Base-by-base conservation (phyloP, 192 early-diverging fungal species). In the Podila horticola region DNA sequence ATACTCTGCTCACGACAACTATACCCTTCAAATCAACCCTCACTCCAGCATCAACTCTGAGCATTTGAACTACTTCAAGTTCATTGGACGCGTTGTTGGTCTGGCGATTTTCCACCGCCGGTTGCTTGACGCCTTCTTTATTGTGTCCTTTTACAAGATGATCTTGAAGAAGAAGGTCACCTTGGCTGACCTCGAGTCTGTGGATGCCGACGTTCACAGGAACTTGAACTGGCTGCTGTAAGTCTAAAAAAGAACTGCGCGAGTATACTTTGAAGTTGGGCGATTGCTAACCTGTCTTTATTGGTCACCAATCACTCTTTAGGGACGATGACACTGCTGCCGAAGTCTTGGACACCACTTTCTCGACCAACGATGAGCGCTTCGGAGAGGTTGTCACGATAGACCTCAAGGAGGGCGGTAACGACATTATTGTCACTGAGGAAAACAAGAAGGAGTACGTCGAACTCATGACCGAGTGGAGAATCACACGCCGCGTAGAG, bases 11-110 rank as follows among this genome's bases (percentile, higher is more conserved):
- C 95, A 97, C 87, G 97, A 98, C 86, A 96, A 94, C 75, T 99
- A 99, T 86, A 99, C 97, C 50, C 89, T 99, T 57, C 97, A 99
- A 82, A 97, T 99, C 83, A 99, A 97, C 86, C 95, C 97, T 30
- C 91, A 98, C 84, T 97, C 95, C 12, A 92, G 87, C 58, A 91
- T 99, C 69, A 97, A 99, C 79, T 95, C 97, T 34, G 97, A 99
- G 74, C 97, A 99, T 89, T 87, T 99, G 61, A 96, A 96, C 84
- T 97, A 98, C 88, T 99, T 98, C 87, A 94, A 93, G 84, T 99
- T 99, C 73, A 99, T 99, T 82, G 97, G 97, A 7, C 95, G 97
- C 62, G 93, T 96, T 28, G 94, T 98, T 74, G 97, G 97, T 10
- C 84, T 99, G 74, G 93, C 96, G 10, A 96, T 99, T 49, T 98